These are phyloP conservation scores for Paracorniculantispora psalliotae DNA, from an alignment of 2,329 filamentous ascomycete species.

Conservation along the genomic window DNA sequence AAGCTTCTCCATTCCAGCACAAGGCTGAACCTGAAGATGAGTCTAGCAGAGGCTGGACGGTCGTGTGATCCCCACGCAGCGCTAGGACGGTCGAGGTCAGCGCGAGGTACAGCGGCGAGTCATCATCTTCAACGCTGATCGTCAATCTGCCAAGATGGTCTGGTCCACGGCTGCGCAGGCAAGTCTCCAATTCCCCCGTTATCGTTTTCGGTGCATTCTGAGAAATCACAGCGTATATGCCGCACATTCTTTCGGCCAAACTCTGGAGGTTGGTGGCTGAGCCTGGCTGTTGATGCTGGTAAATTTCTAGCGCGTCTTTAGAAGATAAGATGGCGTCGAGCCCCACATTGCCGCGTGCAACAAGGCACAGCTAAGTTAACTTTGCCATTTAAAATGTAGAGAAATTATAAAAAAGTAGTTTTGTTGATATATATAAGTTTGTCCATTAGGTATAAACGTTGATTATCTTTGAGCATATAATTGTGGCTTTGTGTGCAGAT, in stretches of 20 bases:
- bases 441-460: no score
- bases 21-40: constrained; percentile 56
- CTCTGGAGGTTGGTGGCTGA: not conserved
- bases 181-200: constrained; percentile 33
- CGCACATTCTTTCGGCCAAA: constrained; percentile 45
- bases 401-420: no score
- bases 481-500: no score
- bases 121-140: constrained; percentile 23
- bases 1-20: constrained; percentile 98
- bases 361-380: no score
- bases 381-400: no score
- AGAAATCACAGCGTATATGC: constrained; percentile 52
- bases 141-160: constrained; percentile 49
- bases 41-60: constrained; percentile 67
- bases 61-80: constrained; percentile 69
- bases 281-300: not conserved
- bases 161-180: constrained; percentile 53
- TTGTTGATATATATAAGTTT: no score
- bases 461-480: no score
- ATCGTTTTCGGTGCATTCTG: constrained; percentile 22
- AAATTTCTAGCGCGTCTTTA: constrained; percentile 2
- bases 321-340: not conserved
- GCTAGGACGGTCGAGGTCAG: constrained; percentile 86
- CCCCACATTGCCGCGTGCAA: not conserved
- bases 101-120: constrained; percentile 41